Evolutionary conservation across 23 red algal species (phyloP).

Genomic region (Chondrus crispus): DNA sequence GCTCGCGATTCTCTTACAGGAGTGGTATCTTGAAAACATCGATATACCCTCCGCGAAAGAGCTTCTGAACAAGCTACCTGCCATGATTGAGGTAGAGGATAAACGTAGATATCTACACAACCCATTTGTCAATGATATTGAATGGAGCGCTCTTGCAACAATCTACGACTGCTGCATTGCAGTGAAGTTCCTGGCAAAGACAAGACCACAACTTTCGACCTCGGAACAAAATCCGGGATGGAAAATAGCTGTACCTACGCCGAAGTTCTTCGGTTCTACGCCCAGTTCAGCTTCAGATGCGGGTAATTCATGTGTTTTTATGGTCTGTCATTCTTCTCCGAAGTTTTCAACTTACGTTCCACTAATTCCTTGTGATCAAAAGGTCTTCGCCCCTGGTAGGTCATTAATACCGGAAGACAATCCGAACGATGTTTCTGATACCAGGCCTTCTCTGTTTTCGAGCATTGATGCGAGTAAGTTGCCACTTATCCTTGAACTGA

Average conservation of each 20-base stretch:
- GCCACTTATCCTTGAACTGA: too few species aligned
- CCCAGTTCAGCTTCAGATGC: neutral
- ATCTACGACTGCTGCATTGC: conserved; percentile 49
- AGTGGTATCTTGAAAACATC: conserved; percentile 34
- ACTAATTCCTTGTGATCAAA: conserved; percentile 15
- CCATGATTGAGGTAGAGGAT: conserved; percentile 14
- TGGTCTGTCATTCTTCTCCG: conserved; percentile 19
- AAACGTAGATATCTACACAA: neutral
- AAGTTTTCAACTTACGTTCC: conserved; percentile 29
- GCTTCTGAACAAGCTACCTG: neutral
- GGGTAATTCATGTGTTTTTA: conserved; percentile 22
- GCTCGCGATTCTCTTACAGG: conserved; percentile 12
- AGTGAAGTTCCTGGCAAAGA: conserved; percentile 5
- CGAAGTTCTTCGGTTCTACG: conserved; percentile 3
- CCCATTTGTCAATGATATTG: conserved; percentile 27
- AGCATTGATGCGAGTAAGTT: too few species aligned
- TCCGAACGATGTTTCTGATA: too few species aligned
- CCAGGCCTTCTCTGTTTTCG: too few species aligned
- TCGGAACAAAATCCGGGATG: neutral
- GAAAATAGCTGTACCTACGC: conserved; percentile 46
- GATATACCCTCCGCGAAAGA: neutral
- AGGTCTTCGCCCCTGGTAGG: conserved; percentile 23
- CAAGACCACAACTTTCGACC: neutral
- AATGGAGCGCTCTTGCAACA: conserved; percentile 58
- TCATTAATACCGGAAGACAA: neutral